Base-by-base conservation (phyloP, 768 basidiomycete genomes). In the Clathrus columnatus region DNA sequence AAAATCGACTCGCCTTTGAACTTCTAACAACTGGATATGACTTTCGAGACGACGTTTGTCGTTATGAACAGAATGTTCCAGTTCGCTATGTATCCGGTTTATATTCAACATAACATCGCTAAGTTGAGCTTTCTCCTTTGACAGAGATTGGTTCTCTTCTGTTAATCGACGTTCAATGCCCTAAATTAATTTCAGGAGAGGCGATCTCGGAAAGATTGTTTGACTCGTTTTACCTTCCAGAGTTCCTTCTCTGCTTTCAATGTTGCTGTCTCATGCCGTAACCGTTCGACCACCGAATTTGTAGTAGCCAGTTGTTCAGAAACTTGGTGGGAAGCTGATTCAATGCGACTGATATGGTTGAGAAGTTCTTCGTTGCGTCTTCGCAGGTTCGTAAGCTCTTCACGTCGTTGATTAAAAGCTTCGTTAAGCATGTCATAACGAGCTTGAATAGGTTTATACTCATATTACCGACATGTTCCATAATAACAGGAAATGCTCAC, bases 171-270 rank as follows among this genome's bases (percentile, higher is more conserved):
- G 63, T 75, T 96, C 91, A 28, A 88, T 79, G 59, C 80, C 81
- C 91, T 92, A 59, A 7, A 23, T 17, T 23, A 18, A 28, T 30
- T 48, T 24, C 16, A 45, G 30, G 55, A 50, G 54, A 42, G 45
- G 20, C 10, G 1, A 6, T 56, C 17, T 8, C 3, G 4, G 30
- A 7, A 5, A 21, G 41, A n/a, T n/a, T n/a, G n/a, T n/a, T 29
- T 26, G 1, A 30, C 32, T n/a, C 29, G 26, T 29, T 78, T 28
- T 51, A 89, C 91, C 84, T 91, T 89, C 86, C 87, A 91, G 30
- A 94, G 88, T 64, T 82, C 85, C 74, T 91, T 94, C 77, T 98
- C 95, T 0, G 92, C 93, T 43, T 87, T 82, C 17, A 96, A 77
- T 66, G 90, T 94, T 2, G 89, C 87, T 60, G 76, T 80, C 62